These are phyloP conservation scores for Zygosaccharomyces bailii DNA, from an alignment of 805 yeast species.

Conservation along the genomic window DNA sequence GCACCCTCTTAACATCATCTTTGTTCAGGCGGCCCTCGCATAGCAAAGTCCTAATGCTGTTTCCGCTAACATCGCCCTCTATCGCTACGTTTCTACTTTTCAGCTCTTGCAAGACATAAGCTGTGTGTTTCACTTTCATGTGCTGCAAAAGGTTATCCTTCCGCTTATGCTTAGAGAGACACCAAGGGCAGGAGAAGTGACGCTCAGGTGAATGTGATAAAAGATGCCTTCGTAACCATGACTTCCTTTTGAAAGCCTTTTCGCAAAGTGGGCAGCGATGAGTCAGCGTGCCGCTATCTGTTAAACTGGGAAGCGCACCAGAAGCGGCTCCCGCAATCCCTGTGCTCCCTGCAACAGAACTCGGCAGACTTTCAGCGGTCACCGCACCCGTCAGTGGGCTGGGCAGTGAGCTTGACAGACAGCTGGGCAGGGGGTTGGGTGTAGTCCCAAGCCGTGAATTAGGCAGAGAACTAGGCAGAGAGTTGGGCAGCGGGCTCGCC, in stretches of 20 bases:
- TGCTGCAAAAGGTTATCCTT: conserved; percentile 35
- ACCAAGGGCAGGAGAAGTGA: conserved; percentile 32
- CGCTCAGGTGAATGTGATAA: conserved; percentile 31
- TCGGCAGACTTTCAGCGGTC: background rate
- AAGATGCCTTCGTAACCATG: conserved; percentile 35
- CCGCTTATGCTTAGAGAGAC: conserved; percentile 33
- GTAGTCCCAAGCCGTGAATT: background rate
- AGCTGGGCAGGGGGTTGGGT: background rate
- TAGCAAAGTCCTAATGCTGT: conserved; percentile 25
- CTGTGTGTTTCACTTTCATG: conserved; percentile 32
- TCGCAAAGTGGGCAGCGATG: conserved; percentile 34
- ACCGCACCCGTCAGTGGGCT: background rate
- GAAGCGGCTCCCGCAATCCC: conserved; percentile 1
- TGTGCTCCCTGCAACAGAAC: background rate
- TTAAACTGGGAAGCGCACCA: background rate
- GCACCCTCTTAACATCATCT: conserved; percentile 31
- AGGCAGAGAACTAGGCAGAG: conserved; percentile 3
- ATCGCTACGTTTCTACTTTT: conserved; percentile 4
- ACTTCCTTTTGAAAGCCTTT: conserved; percentile 31
- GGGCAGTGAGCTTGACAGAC: background rate
- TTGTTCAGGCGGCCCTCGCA: conserved; percentile 28
- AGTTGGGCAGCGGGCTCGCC: background rate
- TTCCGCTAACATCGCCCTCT: conserved; percentile 6
- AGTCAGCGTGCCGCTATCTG: conserved; percentile 4
- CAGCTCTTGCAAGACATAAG: conserved; percentile 26